These are phyloP conservation scores for Curvularia sp. DNA, from an alignment of 2,329 filamentous ascomycete species.

Conservation along the genomic window DNA sequence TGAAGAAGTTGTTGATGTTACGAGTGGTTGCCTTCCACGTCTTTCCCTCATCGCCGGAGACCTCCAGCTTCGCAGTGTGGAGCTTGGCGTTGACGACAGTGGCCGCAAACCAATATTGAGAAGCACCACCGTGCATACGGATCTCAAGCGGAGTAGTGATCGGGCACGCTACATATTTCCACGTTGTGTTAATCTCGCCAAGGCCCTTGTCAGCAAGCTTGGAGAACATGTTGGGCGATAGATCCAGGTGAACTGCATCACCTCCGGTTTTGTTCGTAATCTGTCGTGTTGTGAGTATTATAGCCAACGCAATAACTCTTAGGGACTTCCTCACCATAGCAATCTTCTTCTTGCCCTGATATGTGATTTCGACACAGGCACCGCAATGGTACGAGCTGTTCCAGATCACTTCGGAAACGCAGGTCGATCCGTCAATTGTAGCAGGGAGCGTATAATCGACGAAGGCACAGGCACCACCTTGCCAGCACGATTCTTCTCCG, in stretches of 20 bases:
- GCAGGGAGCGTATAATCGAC: slow-evolving; percentile 1
- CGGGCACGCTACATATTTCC: not conserved
- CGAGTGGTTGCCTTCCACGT: slow-evolving; percentile 1
- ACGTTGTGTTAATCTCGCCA: not conserved
- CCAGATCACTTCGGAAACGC: slow-evolving; percentile 2
- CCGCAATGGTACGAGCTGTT: slow-evolving; percentile 3
- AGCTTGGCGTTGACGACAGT: not conserved
- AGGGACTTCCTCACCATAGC: not conserved
- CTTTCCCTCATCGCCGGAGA: not conserved
- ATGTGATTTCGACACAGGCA: slow-evolving; percentile 2
- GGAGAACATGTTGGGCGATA: slow-evolving; percentile 1
- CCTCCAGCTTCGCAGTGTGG: not conserved
- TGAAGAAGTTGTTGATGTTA: slow-evolving; percentile 3
- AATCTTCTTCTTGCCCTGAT: slow-evolving; percentile 5
- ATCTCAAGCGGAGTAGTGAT: slow-evolving; percentile 1
- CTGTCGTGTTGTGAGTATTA: not conserved
- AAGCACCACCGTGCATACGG: slow-evolving; percentile 3
- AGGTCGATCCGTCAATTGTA: slow-evolving; percentile 4
- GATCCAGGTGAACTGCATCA: not conserved
- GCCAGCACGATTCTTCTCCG: not conserved
- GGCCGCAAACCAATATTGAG: not conserved
- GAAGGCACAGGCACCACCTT: not conserved
- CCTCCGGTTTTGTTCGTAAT: slow-evolving; percentile 4
- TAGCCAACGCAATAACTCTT: not conserved
- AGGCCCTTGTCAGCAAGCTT: not conserved